These are phyloP conservation scores for Leccinum subgranulosum DNA, from an alignment of 768 basidiomycete genomes.

Conservation along the genomic window DNA sequence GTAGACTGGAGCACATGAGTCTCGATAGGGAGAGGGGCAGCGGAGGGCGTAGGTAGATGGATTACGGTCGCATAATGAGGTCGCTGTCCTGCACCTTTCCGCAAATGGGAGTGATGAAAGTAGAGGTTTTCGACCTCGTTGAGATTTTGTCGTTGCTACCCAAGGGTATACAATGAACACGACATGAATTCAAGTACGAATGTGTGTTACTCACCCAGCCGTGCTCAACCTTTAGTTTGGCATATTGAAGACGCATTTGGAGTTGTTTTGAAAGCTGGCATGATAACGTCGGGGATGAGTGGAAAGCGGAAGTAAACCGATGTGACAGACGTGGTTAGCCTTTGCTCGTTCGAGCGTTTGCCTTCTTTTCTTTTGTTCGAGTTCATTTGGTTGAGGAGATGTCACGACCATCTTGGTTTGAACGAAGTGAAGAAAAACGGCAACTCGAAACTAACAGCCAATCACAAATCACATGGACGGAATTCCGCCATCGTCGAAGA, in stretches of 20 bases:
- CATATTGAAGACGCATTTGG: slow-evolving; percentile 73
- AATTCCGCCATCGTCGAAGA: neutral
- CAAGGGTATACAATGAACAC: neutral
- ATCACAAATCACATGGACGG: neutral
- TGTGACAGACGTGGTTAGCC: slow-evolving; percentile 49
- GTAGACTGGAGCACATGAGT: slow-evolving; percentile 6
- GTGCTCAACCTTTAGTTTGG: slow-evolving; percentile 74
- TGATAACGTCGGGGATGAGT: neutral
- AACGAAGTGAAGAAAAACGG: neutral
- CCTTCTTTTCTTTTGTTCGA: slow-evolving; percentile 41
- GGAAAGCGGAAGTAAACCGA: neutral
- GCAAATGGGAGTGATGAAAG: slow-evolving; percentile 66
- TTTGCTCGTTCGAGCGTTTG: slow-evolving; percentile 54
- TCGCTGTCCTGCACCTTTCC: slow-evolving; percentile 20
- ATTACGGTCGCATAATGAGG: slow-evolving; percentile 16
- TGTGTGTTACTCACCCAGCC: slow-evolving; percentile 61
- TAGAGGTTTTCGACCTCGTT: slow-evolving; percentile 84
- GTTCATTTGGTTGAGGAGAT: slow-evolving; percentile 25
- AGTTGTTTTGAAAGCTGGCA: slow-evolving; percentile 66
- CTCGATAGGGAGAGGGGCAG: slow-evolving; percentile 5
- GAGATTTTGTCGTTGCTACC: slow-evolving; percentile 70
- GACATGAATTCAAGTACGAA: neutral
- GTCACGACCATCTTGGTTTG: slow-evolving; percentile 14
- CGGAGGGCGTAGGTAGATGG: neutral
- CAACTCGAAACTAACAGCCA: neutral